A percentile compares a stretch with the other conserved stretches of the same genome.
Conservation (phyloP, 805 yeast genomes). For the Blastobotrys chiropterorum region DNA sequence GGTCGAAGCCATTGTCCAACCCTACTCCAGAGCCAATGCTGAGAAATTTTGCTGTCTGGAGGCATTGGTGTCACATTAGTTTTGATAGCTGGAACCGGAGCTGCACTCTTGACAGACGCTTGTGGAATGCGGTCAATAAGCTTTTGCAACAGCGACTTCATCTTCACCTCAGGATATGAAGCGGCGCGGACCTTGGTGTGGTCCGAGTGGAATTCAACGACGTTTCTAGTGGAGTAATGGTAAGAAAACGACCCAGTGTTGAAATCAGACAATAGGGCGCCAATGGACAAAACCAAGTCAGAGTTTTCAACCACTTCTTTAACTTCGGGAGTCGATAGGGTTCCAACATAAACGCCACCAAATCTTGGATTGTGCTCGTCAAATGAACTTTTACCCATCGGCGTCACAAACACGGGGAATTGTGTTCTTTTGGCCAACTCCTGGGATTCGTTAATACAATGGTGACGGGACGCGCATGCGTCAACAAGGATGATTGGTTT, state of each 20-base stretch:
- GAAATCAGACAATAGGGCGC: conserved; percentile 81
- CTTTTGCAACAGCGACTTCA: conserved; percentile 39
- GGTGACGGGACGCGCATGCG: conserved; percentile 81
- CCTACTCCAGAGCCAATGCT: conserved; percentile 46
- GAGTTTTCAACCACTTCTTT: conserved; percentile 65
- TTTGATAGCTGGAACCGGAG: conserved; percentile 51
- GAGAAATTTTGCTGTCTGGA: conserved; percentile 37
- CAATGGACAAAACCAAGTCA: conserved; percentile 71
- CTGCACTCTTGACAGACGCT: conserved; percentile 26
- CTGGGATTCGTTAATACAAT: conserved; percentile 56
- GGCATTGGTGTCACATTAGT: conserved; percentile 44
- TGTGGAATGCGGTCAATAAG: conserved; percentile 13
- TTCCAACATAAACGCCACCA: conserved; percentile 83
- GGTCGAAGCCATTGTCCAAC: conserved; percentile 46
- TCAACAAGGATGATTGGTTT: conserved; percentile 76
- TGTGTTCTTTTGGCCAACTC: conserved; percentile 59
- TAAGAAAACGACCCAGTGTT: conserved; percentile 77
- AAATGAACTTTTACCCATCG: conserved; percentile 82
- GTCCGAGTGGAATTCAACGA: conserved; percentile 52
- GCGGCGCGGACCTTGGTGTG: conserved; percentile 47
- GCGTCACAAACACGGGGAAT: conserved; percentile 80
- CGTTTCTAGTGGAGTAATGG: conserved; percentile 46
- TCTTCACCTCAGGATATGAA: conserved; percentile 46
- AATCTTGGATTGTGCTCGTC: conserved; percentile 67
- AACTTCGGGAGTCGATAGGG: conserved; percentile 67